Base-by-base conservation (phyloP, 2,329 filamentous ascomycete species). In the Pseudohalonectria lignicola region DNA sequence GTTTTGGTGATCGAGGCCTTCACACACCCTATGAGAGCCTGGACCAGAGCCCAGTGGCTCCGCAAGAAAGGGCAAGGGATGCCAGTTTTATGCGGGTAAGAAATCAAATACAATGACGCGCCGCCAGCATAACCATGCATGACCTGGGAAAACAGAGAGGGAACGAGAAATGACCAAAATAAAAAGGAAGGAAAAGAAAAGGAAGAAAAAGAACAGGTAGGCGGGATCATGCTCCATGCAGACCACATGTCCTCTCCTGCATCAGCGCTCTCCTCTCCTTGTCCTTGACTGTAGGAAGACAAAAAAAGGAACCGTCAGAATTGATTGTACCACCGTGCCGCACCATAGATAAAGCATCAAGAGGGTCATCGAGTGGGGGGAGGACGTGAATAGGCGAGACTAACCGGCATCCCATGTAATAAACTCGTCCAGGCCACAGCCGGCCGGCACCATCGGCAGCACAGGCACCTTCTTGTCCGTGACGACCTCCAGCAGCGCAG, bases 371-470 rank as follows among this genome's bases (percentile, higher is more conserved):
- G 19, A 16, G 10, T 3, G 9, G 12, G 13, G 7, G 15, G 16
- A 18, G 10, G 6, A 23, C 9, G 16, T 11, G 17, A 4, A n/a
- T 9, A 3, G 17, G 3, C 18, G 33, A 29, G 17, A 62, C 77
- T 60, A 70, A 82, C 77, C 74, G 66, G 78, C 72, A 59, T 94
- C 86, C 62, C 86, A 94, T 15, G 88, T 74, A 55, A 96, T 70
- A 64, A 96, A 95, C 62, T 96, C 92, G 57, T 96, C 86, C 52
- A 98, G 70, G 42, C 73, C 90, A 44, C 75, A 81, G 28, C 92
- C 92, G 29, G 77, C 81, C 4, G 90, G 90, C 34, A 98, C 92
- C 92, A 96, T 96, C 28, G 92, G 92, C 53, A 96, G 66, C n/a
- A 98, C 90, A 34, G 90, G 90, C 19, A 92, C 82, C 74, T 92